phyloP scores from a whole-genome alignment of 345 rosid genomes.

The Eucalyptus regnans region DNA sequence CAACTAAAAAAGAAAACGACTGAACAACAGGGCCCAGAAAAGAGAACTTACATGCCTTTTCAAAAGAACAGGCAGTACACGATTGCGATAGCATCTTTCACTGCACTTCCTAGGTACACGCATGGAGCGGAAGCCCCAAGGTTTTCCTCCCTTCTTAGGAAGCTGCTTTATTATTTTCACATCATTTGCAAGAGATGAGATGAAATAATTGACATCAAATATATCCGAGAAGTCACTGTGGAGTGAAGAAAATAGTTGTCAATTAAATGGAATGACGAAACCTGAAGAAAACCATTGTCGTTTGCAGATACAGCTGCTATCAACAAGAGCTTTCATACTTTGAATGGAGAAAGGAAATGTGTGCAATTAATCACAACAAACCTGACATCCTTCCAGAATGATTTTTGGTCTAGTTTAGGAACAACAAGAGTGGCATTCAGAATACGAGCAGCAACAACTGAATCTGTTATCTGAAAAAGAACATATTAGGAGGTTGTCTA shows the following conservation, averaged over 20 bases:
- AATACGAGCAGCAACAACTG: conserved; percentile 97
- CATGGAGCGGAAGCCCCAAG: conserved; percentile 51
- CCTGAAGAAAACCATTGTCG: neutral
- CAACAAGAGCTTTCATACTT: neutral
- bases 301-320: neutral
- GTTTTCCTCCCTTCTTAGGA: conserved; percentile 58
- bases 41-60: conserved; percentile 98
- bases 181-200: conserved; percentile 71
- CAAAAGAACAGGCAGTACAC: conserved; percentile 84
- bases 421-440: conserved; percentile 93
- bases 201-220: conserved; percentile 74
- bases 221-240: conserved; percentile 85
- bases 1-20: neutral
- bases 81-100: conserved; percentile 75
- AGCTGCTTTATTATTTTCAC: conserved; percentile 80
- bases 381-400: conserved; percentile 99
- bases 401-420: conserved; percentile 92
- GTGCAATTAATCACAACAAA: conserved; percentile 7
- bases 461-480: conserved; percentile 74
- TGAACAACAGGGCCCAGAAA: neutral
- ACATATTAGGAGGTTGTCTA: neutral
- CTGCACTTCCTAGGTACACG: conserved; percentile 96
- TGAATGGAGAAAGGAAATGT: neutral
- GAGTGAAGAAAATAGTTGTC: neutral
- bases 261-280: neutral